Evolutionary conservation across 164 flowering plant species (phyloP), one percentile per base, ranked within the genome.

Genomic region (Vitis amurensis): DNA sequence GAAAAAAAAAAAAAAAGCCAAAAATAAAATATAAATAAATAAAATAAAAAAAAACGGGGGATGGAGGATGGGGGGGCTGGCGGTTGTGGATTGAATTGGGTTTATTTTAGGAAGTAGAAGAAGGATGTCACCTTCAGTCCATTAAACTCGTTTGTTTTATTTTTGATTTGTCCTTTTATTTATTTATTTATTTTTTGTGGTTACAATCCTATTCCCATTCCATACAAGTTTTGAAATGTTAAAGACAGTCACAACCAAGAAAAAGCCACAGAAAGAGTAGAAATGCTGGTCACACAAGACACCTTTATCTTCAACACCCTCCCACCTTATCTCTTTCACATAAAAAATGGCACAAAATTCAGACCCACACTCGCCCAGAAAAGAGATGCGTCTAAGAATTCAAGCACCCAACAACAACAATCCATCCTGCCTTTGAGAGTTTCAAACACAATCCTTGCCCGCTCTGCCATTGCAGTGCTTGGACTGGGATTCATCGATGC

Each of bases 401-500:
- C 82, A 59, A 72, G 48, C 4, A 52, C 63, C 68, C 70, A 75
- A 60, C 69, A 70, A 70, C 29, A 64, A 23, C 70, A 23, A 23
- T 23, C 73, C 69, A 62, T 64, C 49, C 75, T 80, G 47, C 76
- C 77, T 62, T 37, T 84, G 14, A 83, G 63, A 71, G 57, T 83
- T 30, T 65, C 90, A 9, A 86, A 78, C 14, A 66, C 74, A 59
- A 13, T 80, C 68, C 74, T 89, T 48, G 79, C 88, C 68, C 82
- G 77, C 68, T 74, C 93, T 75, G 85, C 68, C 13, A 68, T 87
- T 70, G 89, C 87, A 8, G 81, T 93, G 50, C 68, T 88, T 12
- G 89, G 85, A 11, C 66, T 93, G 76, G 95, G 98, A 44, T 91
- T 93, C 76, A 70, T 93, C 50, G 97, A 93, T 82, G 95, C 97